Conservation (phyloP, 192 early-diverging fungal species). For the Coemansia sp. region DNA sequence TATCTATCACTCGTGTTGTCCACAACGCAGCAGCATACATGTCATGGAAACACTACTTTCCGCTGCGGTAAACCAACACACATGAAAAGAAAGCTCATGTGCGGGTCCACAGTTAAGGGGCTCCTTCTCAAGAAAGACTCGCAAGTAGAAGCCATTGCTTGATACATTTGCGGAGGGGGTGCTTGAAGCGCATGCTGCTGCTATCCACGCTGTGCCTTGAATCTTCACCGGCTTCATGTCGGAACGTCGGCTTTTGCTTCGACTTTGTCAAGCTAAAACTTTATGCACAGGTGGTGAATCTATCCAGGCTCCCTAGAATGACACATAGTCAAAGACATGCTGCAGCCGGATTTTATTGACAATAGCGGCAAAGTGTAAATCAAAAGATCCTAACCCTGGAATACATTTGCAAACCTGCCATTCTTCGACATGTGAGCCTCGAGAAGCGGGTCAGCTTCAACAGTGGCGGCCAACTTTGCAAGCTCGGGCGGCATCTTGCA, state of each 20-base stretch:
- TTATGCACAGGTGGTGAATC: neutral
- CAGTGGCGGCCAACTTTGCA: constrained; percentile 28
- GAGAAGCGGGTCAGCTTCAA: constrained; percentile 23
- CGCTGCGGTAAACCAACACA: neutral
- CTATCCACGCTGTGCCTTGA: neutral
- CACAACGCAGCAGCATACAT: neutral
- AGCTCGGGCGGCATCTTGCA: constrained; percentile 34
- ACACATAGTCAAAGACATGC: neutral
- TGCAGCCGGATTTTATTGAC: too few species aligned
- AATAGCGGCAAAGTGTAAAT: neutral
- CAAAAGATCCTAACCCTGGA: neutral
- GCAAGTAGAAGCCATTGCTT: neutral
- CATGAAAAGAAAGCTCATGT: neutral
- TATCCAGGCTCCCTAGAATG: neutral
- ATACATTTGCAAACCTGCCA: neutral
- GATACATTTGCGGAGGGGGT: neutral
- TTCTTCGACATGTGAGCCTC: neutral
- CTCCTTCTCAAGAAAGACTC: neutral
- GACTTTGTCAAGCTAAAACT: neutral
- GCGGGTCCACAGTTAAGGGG: neutral
- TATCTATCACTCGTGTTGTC: neutral
- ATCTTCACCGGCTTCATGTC: constrained; percentile 2
- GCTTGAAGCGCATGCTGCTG: neutral
- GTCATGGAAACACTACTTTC: neutral
- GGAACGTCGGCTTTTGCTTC: neutral